Evolutionary conservation across 2,329 filamentous ascomycete species (phyloP).

Genomic region (Herpotrichia juniperi): DNA sequence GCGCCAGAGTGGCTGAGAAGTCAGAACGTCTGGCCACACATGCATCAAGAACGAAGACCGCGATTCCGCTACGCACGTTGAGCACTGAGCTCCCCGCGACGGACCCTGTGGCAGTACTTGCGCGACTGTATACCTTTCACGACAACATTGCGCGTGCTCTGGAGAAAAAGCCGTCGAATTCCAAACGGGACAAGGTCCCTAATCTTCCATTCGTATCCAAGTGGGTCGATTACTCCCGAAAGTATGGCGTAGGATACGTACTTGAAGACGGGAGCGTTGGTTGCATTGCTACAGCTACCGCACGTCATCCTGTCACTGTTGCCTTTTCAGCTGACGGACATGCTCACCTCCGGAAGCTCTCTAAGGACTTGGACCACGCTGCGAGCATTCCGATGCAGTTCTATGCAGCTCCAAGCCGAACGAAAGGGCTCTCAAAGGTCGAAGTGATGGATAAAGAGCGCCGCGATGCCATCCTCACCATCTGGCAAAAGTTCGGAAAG

Average conservation of each 20-base stretch:
- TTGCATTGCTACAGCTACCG: conserved; percentile 61
- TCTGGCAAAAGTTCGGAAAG: conserved; percentile 71
- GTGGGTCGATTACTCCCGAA: conserved; percentile 90
- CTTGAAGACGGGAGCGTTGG: conserved; percentile 82
- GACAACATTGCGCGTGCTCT: conserved; percentile 55
- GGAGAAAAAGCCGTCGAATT: conserved; percentile 41
- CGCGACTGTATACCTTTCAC: conserved; percentile 51
- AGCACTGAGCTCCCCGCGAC: conserved; percentile 43
- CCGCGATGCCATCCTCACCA: conserved; percentile 63
- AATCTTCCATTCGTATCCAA: conserved; percentile 67
- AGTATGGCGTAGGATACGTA: conserved; percentile 84
- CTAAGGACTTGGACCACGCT: conserved; percentile 58
- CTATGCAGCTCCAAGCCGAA: conserved; percentile 70
- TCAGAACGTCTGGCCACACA: conserved; percentile 21
- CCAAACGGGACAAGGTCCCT: conserved; percentile 56
- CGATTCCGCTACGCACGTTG: conserved; percentile 29
- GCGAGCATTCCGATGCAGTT: conserved; percentile 65
- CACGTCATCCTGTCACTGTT: conserved; percentile 67
- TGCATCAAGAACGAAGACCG: conserved; percentile 22
- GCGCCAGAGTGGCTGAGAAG: conserved; percentile 23
- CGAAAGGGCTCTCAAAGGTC: conserved; percentile 67
- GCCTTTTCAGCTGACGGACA: conserved; percentile 75
- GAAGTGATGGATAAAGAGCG: conserved; percentile 65
- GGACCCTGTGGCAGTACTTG: conserved; percentile 53
- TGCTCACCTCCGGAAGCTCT: conserved; percentile 71